Base-by-base conservation (phyloP, 257 asterid genomes). In the Fraxinus anomala region DNA sequence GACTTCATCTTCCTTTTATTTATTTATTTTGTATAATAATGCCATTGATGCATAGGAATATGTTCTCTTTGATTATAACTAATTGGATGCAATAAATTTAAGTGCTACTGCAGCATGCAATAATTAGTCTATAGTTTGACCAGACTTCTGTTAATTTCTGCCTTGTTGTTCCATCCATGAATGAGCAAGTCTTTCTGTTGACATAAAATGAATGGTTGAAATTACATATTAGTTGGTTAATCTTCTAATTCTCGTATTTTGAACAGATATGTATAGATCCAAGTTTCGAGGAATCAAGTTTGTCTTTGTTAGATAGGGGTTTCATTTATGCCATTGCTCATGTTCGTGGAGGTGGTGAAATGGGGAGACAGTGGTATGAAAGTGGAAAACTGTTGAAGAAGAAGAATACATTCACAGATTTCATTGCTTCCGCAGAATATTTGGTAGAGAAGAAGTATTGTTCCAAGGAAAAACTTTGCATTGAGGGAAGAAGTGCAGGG, bases 361-460 rank as follows among this genome's bases (percentile, higher is more conserved):
- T 95, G 98, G 99, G 99, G 84, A 91, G 99, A 81, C 93, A 79
- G 26, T 95, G 99, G 99, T 95, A 95, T 77, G 99, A 95, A 85
- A 83, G 89, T 66, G 99, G 99, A 78, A 95, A 95, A 77, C 89
- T 93, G 76, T 88, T 95, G 76, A 88, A 90, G 89, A 95, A 95
- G 86, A 95, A 86, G 71, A 91, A 95, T 78, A 95, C 99, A 9
- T 95, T 95, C 88, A 93, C 93, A 3, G 98, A 95, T 86, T 95
- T 95, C 79, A 90, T 93, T 81, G 86, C 94, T 39, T 91, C 91
- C 19, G 92, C 99, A 13, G 98, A 95, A 85, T 85, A 87, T 89
- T 84, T 95, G 89, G 87, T 91, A 79, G 94, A 87, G 78, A 89
- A 88, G 76, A 93, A 87, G 86, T 95, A 88, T 83, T 90, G 94